Evolutionary conservation across 1,284 basidiomycete species (phyloP), one percentile per base, ranked within the genome.

Genomic region (Ceratobasidium sp.): DNA sequence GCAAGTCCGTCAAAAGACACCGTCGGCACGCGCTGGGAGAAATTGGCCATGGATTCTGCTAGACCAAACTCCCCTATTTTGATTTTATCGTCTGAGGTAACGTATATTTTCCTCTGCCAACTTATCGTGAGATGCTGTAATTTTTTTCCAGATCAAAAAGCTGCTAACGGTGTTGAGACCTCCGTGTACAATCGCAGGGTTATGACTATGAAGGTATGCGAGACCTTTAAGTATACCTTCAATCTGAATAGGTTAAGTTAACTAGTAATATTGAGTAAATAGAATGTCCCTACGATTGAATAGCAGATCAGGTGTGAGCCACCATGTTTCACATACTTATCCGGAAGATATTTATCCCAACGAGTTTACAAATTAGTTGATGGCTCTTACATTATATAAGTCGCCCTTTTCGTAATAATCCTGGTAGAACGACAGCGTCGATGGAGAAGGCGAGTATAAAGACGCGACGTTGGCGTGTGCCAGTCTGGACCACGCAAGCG

Each of bases 161-260:
- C 8, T 34, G 14, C 21, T 32, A 3, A 62, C 60, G 8, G 70
- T 43, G 18, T 71, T 61, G 45, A 71, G 30, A 32, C 41, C 41
- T 32, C 70, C 70, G 46, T 71, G 70, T 28, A 46, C 70, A 34
- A 71, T 61, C 1, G 36, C 39, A 26, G 70, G 70, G 14, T 46
- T 21, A 18, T 43, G 70, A 36, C 41, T 41, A 23, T 71, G 70
- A 12, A 71, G 70, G 39, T 71, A 61, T 10, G 32, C 45, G 16
- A 71, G 18, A 12, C 70, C 70, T 9, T 26, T 18, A 14, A 62
- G 43, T 2, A 62, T 48, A 14, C 28, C 60, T 48, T 48, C 45
- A 12, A 62, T 48, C 60, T 62, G 32, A 16, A n/a, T n/a, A n/a
- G n/a, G n/a, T n/a, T n/a, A 9, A n/a, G 16, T 55, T 34, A 14